Evolutionary conservation across 2,329 filamentous ascomycete species (phyloP).

Genomic region (Neonectria faginata): DNA sequence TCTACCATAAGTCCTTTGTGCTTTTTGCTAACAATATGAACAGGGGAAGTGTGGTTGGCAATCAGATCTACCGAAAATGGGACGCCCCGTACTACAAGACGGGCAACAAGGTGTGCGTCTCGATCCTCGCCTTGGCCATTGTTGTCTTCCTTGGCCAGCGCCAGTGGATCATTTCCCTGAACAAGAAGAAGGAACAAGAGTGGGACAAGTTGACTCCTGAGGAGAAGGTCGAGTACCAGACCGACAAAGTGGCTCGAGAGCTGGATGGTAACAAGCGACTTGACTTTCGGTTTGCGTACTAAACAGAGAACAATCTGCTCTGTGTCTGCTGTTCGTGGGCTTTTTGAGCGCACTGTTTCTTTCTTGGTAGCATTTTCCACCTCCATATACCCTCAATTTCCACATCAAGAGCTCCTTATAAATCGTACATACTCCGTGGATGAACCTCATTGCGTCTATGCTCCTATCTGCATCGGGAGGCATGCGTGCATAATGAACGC

Average conservation of each 20-base stretch:
- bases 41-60: constrained; percentile 55
- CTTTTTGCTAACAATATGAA: constrained; percentile 14
- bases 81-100: constrained; percentile 68
- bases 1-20: accelerated
- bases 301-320: not conserved
- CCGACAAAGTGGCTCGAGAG: constrained; percentile 57
- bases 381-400: not conserved
- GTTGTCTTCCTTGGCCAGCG: constrained; percentile 63
- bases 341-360: not conserved
- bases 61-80: constrained; percentile 62
- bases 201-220: constrained; percentile 61
- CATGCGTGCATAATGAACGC: not conserved
- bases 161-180: constrained; percentile 57
- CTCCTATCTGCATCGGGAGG: not conserved
- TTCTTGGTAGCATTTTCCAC: not conserved
- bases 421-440: not conserved
- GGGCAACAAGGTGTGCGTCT: constrained; percentile 69
- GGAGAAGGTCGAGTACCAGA: constrained; percentile 60
- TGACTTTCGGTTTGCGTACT: constrained; percentile 65
- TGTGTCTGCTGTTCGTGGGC: not conserved
- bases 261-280: constrained; percentile 62
- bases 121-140: constrained; percentile 61
- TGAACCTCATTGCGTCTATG: not conserved
- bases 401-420: not conserved
- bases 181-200: constrained; percentile 59